Evolutionary conservation across 108 stramenopile species (phyloP).

Genomic region (Craspedostauros australis): DNA sequence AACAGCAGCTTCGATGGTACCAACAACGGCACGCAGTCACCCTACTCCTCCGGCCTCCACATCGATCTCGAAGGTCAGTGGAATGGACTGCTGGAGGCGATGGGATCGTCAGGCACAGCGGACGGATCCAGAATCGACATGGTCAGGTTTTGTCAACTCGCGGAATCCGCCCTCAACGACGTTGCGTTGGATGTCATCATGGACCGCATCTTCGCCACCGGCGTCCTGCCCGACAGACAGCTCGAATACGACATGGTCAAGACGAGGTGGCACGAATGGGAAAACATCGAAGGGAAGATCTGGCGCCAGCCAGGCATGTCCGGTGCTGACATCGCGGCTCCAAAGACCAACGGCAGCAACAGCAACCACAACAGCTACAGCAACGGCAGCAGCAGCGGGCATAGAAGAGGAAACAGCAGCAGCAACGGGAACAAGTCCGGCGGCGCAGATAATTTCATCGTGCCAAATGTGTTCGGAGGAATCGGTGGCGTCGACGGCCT

Average conservation of each 20-base stretch:
- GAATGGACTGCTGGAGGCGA: too few relatives aligned
- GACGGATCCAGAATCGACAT: slow-evolving; percentile 44
- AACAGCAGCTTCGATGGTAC: too few relatives aligned
- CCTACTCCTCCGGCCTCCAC: too few relatives aligned
- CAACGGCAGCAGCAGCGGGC: too few relatives aligned
- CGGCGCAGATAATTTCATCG: too few relatives aligned
- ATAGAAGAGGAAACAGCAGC: too few relatives aligned
- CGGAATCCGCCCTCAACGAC: slow-evolving; percentile 55
- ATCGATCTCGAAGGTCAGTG: too few relatives aligned
- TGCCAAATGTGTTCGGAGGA: slow-evolving; percentile 53
- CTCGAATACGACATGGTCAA: slow-evolving; percentile 56
- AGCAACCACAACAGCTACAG: slow-evolving; percentile 4
- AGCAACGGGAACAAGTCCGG: too few relatives aligned
- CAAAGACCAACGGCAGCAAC: neutral
- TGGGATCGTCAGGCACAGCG: too few relatives aligned
- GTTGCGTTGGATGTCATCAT: slow-evolving; percentile 47
- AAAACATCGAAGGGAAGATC: too few relatives aligned
- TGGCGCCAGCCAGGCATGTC: too few relatives aligned
- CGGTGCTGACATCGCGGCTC: neutral
- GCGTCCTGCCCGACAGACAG: slow-evolving; percentile 48
- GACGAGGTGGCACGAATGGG: slow-evolving; percentile 68
- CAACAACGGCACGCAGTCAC: too few relatives aligned
- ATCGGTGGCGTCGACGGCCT: slow-evolving; percentile 72
- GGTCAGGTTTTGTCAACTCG: slow-evolving; percentile 30
- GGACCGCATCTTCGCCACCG: slow-evolving; percentile 54